Base-by-base conservation (phyloP, 2,329 filamentous ascomycete species). In the Lachnellula hyalina region DNA sequence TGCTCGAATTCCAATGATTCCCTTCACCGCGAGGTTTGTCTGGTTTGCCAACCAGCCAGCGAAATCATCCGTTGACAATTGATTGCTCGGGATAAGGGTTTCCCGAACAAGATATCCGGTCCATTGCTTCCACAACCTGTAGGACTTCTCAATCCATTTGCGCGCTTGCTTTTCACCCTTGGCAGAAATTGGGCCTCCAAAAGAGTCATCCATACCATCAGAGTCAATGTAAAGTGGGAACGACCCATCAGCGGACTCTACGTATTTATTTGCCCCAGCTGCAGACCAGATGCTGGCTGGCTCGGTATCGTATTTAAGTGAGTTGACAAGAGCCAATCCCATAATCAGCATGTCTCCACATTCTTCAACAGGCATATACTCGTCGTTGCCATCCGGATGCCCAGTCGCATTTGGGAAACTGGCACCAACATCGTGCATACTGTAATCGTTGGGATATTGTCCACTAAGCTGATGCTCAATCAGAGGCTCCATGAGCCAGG, bases 401-500 rank as follows among this genome's bases (percentile, higher is more conserved):
- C 87, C 87, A 0, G 86, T 90, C n/a, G 86, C 77, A 62, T 90
- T 90, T 2, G 87, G 87, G 68, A 89, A 90, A 65, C 86, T 83
- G 0, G 79, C 70, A 1, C 87, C 87, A 25, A 90, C 74, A 70
- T 91, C 87, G 66, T 90, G 87, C 83, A 90, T 89, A 58, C 83
- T 85, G 68, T 90, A 90, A 59, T 86, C 78, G 66, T 93, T 93
- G 7, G 90, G 90, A 67, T 94, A 95, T 68, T 92, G 87, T 1
- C 88, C 88, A 66, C 87, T 90, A 23, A 89, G 73, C 75, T 89
- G 89, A 69, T 94, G 87, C 71, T 94, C 89, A 51, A 94, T 79
- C 23, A 93, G 75, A 5, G 89, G 89, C 68, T 93, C 88, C 4
- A 94, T 75, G 3, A 93, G 76, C 65, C 92, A 92, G 1, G 84